These are phyloP conservation scores for Diaporthe caulivora DNA, from an alignment of 2,329 filamentous ascomycete species.

Conservation along the genomic window DNA sequence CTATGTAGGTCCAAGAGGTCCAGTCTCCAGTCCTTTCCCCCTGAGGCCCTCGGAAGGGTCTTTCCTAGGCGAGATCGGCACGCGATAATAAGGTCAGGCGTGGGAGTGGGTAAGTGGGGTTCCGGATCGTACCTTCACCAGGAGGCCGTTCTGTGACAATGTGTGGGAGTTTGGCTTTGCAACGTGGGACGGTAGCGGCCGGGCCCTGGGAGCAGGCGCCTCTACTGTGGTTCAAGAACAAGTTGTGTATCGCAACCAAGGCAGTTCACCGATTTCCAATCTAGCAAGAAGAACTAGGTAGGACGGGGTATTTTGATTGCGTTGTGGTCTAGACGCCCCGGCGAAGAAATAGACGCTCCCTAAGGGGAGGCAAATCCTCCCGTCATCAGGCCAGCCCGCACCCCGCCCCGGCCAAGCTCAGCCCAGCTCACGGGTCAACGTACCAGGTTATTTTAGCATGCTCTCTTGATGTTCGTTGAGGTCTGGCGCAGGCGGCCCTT, in stretches of 20 bases:
- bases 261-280: neutral
- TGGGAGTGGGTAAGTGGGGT: slow-evolving; percentile 36
- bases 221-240: neutral
- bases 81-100: slow-evolving; percentile 31
- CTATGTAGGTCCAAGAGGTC: neutral
- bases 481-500: slow-evolving; percentile 1
- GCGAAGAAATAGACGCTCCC: neutral
- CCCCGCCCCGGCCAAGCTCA: slow-evolving; percentile 17
- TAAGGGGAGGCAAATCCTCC: slow-evolving; percentile 4
- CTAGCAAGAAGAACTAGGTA: no score
- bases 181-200: neutral
- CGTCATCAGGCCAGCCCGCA: slow-evolving; percentile 31
- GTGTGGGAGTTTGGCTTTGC: neutral
- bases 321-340: slow-evolving; percentile 1
- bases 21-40: neutral
- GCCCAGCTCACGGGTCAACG: neutral
- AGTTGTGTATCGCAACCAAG: neutral
- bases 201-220: neutral
- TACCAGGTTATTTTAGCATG: slow-evolving; percentile 15
- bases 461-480: slow-evolving; percentile 6
- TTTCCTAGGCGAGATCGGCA: slow-evolving; percentile 34
- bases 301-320: neutral
- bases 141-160: neutral
- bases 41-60: slow-evolving; percentile 34
- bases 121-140: slow-evolving; percentile 36